Evolutionary conservation across 2,329 filamentous ascomycete genomes (phyloP).

Genomic region (Peltaster fructicola): DNA sequence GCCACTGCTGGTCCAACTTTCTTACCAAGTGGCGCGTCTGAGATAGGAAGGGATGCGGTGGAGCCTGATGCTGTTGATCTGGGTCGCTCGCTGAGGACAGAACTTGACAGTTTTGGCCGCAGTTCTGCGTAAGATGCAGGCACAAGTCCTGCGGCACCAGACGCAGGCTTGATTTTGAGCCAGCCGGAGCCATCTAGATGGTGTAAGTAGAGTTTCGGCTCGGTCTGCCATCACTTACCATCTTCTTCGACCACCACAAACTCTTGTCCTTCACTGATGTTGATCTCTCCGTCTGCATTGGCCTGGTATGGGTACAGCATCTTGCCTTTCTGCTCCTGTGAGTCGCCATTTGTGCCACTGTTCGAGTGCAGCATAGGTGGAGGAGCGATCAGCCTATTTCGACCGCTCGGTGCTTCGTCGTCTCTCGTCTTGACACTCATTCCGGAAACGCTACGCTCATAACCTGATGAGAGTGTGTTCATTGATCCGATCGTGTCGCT

Average conservation of each 20-base stretch:
- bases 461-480: constrained; percentile 62
- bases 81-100: constrained; percentile 7
- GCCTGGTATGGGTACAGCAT: constrained; percentile 84
- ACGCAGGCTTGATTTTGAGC: constrained; percentile 52
- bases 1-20: constrained; percentile 87
- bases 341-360: constrained; percentile 25
- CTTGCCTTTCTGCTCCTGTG: constrained; percentile 51
- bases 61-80: constrained; percentile 37
- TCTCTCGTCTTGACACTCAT: constrained; percentile 33
- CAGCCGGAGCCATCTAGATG: constrained; percentile 70
- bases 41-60: constrained; percentile 46
- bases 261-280: constrained; percentile 60
- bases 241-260: constrained; percentile 69
- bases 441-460: constrained; percentile 60
- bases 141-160: constrained; percentile 62
- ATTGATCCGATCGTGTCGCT: constrained; percentile 78
- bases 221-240: constrained; percentile 47
- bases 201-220: constrained; percentile 5
- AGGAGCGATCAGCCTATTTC: constrained; percentile 64
- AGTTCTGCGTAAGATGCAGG: constrained; percentile 73
- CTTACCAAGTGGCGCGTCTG: constrained; percentile 33
- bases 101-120: constrained; percentile 6
- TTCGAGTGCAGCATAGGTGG: constrained; percentile 67
- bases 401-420: constrained; percentile 6
- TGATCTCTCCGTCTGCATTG: constrained; percentile 63